Base-by-base conservation (phyloP, 2,329 filamentous ascomycete species). In the Lachnellula hyalina region DNA sequence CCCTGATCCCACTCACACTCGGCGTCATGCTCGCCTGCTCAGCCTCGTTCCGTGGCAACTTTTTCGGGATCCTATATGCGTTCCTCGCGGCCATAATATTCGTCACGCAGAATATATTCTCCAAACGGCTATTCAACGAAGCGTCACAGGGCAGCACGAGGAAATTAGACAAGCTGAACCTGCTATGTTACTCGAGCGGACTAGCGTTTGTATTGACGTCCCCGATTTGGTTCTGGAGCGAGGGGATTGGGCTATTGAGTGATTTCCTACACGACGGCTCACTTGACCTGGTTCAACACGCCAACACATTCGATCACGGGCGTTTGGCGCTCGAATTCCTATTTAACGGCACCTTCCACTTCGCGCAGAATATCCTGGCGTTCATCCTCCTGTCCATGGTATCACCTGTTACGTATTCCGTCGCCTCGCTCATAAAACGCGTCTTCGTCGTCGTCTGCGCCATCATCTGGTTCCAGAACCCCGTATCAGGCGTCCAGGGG, bases 21-120 rank as follows among this genome's bases (percentile, higher is more conserved):
- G 94, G 94, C n/a, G 94, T 99, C 54, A 90, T 96, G 81, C 81
- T 99, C 62, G 94, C 94, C 9, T 99, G 94, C 72, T 96, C 93
- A 1, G 89, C 92, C 12, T 90, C 91, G 67, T 92, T 96, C 64
- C 87, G 84, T 21, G 93, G 89, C 32, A 92, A 99, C 68, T 81
- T 96, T 59, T 80, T 94, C 50, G 94, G 94, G n/a, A 87, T 99
- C 17, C 66, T 93, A 11, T 93, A 92, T 66, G 92, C 94, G 3
- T 86, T 99, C 38, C 76, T 90, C 35, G 92, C 90, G n/a, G 90
- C 94, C 7, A 77, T 97, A 53, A 87, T 97, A 61, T 99, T 99
- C 68, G 94, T 99, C 36, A 94, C 91, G 0, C 94, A 99, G 69
- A 99, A 99, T 69, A 99, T 99, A 54, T 96, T 96, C 62, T 97